Evolutionary conservation across 306 rosid genomes (phyloP), one percentile per base, ranked within the genome.

Genomic region (Cucurbita argyrosperma): DNA sequence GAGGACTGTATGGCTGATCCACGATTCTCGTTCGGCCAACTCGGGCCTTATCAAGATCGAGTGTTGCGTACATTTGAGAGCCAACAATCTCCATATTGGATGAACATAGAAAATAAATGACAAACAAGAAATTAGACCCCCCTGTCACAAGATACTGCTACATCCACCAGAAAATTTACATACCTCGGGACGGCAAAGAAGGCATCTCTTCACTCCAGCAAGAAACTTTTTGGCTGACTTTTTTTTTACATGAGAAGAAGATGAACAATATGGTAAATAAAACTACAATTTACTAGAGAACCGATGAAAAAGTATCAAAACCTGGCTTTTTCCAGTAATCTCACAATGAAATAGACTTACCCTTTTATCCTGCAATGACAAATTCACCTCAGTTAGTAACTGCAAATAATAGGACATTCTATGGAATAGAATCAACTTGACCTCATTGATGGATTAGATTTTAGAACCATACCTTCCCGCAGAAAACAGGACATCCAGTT

Each of bases 1-100:
- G 70, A 0, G 95, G 95, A 18, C 76, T 64, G 23, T 69, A 54
- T 16, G 89, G 76, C 19, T 82, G 74, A 47, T 82, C 69, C 43
- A 75, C 19, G 14, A 80, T 79, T 72, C 85, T 79, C 0, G 95
- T 94, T 10, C 83, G 54, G 2, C 81, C 89, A 16, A 84, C 90
- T 43, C 95, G 80, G 4, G 91, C 91, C 72, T 81, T 89, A 15
- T 85, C 99, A 46, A 91, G 80, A 87, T 94, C 96, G 50, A 94
- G 83, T 47, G 95, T 84, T 76, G 99, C 95, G 80, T 94, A 89
- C 37, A 89, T 83, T 77, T 85, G 80, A 10, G 88, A 76, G 37
- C 92, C 96, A 52, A 81, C 83, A 72, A 89, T 82, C 96, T 94
- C 57, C 80, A 71, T 76, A 38, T 63, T 56, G 53, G 51, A 65